Base-by-base conservation (phyloP, 2,329 filamentous ascomycete species). In the Claviceps cyperi region DNA sequence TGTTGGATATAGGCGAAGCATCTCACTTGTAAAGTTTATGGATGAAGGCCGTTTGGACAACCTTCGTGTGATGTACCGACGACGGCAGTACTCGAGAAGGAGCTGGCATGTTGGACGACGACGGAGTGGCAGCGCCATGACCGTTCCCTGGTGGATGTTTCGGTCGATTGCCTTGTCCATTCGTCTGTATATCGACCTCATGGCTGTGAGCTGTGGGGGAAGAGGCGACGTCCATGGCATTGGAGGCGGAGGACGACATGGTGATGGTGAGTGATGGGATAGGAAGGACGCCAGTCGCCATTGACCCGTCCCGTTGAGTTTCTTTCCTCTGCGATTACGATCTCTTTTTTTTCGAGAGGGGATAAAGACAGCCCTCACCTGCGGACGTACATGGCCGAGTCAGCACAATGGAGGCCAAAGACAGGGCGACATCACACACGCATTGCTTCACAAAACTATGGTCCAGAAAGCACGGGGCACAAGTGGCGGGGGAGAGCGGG, bases 31-130 rank as follows among this genome's bases (percentile, higher is more conserved):
- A 98, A 37, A 98, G 79, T 68, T 98, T 98, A 68, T 98, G 92
- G 56, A 98, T 97, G 62, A 98, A 98, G 21, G 92, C 92, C 11
- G 92, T 97, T 70, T 98, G 92, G 15, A 97, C 89, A 43, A 96
- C 91, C 69, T 98, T 98, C 52, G 92, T 90, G 64, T 95, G 90
- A 63, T 94, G 88, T 48, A 90, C 83, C 46, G 84, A 84, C 5
- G 84, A 83, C 81, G n/a, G 73, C 68, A 2, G 72, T 67, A 19
- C 69, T 2, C 73, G 68, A 6, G 67, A 65, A 15, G 74, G 74
- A 21, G 74, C 73, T 36, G 74, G 67, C 74, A 77, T 77, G 41
- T 65, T 67, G 48, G 62, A 51, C 17, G 51, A 38, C 38, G 48
- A 65, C 47, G 65, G 66, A 49, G 58, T 62, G 36, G 50, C 51